Percentiles rank a stretch among this genome's conserved stretches.
Conservation (phyloP, 2,329 filamentous ascomycete genomes). For the Aspergillus nomiae region DNA sequence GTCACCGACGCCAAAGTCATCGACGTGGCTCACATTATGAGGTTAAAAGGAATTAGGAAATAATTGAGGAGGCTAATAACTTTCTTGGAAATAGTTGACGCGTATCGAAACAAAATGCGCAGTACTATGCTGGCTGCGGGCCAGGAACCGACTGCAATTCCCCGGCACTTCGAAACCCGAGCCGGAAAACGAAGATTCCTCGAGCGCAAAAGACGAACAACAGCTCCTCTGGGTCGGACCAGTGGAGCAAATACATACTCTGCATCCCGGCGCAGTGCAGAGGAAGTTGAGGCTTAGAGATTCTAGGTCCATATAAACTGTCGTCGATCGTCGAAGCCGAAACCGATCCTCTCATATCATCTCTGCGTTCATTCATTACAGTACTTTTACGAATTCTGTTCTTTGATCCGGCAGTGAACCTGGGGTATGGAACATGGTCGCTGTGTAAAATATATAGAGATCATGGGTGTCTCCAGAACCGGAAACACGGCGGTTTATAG, state of each 20-base stretch:
- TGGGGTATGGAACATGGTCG: conserved; percentile 13
- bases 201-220: conserved; percentile 44
- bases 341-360: neutral
- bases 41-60: conserved; percentile 10
- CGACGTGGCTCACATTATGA: conserved; percentile 7
- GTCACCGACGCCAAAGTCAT: neutral
- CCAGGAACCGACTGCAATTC: conserved; percentile 71
- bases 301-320: neutral
- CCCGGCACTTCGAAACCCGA: conserved; percentile 86
- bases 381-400: neutral
- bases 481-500: neutral
- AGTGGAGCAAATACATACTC: conserved; percentile 25
- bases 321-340: neutral
- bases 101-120: conserved; percentile 89
- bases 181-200: conserved; percentile 78
- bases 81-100: conserved; percentile 68
- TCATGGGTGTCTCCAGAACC: neutral
- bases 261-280: conserved; percentile 35
- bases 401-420: neutral
- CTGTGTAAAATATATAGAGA: conserved; percentile 23
- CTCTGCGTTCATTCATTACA: neutral
- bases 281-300: conserved; percentile 38
- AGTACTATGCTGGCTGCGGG: conserved; percentile 76
- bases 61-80: conserved; percentile 10
- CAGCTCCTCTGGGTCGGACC: conserved; percentile 15